These are phyloP conservation scores for Artomyces pyxidatus DNA, from an alignment of 768 basidiomycete genomes.

Conservation along the genomic window DNA sequence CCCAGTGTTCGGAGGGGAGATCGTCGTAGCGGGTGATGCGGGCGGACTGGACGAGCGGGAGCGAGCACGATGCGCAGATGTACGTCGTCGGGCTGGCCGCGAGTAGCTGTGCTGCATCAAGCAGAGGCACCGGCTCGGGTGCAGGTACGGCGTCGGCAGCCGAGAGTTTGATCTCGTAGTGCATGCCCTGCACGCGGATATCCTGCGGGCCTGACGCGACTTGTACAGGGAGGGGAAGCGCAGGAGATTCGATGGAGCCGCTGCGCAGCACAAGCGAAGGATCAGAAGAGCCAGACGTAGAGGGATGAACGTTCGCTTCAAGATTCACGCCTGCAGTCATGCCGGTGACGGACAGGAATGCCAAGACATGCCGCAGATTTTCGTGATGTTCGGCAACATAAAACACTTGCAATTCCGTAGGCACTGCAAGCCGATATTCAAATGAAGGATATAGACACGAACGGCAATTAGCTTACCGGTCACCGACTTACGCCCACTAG, in stretches of 20 bases:
- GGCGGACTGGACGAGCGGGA: conserved; percentile 53
- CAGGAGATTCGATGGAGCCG: conserved; percentile 46
- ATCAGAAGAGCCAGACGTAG: conserved; percentile 21
- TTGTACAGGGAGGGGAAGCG: conserved; percentile 47
- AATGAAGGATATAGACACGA: no score
- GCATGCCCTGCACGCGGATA: conserved; percentile 42
- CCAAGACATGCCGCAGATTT: conserved; percentile 69
- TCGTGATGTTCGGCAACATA: conserved; percentile 80
- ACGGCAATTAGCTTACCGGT: conserved; percentile 15
- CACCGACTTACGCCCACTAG: conserved; percentile 18
- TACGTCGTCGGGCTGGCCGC: conserved; percentile 52
- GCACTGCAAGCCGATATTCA: conserved; percentile 1
- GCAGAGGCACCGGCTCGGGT: conserved; percentile 34
- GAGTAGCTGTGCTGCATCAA: conserved; percentile 63
- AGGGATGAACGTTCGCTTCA: conserved; percentile 58
- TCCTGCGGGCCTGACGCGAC: conserved; percentile 54
- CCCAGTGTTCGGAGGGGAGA: conserved; percentile 94
- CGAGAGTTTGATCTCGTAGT: conserved; percentile 68
- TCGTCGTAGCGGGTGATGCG: conserved; percentile 58
- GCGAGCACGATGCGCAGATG: conserved; percentile 72
- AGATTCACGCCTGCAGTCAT: conserved; percentile 41
- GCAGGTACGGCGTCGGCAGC: conserved; percentile 20
- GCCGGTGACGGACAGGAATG: conserved; percentile 58
- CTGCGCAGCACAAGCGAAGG: conserved; percentile 50
- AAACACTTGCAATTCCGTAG: conserved; percentile 28